These are phyloP conservation scores for Mortierella antarctica DNA, from an alignment of 192 early-diverging fungal genomes.

Conservation along the genomic window DNA sequence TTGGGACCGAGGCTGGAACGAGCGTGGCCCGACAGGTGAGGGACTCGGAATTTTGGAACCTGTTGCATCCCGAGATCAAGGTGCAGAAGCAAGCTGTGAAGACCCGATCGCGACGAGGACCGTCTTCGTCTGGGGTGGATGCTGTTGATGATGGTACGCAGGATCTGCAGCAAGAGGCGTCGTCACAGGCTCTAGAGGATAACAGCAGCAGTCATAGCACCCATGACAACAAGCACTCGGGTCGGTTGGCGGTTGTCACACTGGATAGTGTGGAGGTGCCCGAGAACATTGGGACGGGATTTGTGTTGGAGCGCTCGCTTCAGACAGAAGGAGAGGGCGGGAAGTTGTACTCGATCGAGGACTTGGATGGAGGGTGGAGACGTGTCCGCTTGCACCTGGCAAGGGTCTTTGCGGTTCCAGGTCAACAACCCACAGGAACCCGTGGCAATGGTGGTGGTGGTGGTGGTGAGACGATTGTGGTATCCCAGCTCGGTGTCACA, in stretches of 20 bases:
- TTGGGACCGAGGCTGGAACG: not conserved
- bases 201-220: too few species aligned
- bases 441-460: too few species aligned
- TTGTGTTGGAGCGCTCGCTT: too few species aligned
- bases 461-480: not conserved
- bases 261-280: too few species aligned
- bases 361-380: constrained; percentile 17
- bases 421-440: too few species aligned
- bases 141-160: too few species aligned
- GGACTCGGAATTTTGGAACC: not conserved
- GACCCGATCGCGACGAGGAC: not conserved
- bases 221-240: too few species aligned
- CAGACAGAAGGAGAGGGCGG: not conserved
- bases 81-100: not conserved
- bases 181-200: too few species aligned
- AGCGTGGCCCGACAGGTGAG: not conserved
- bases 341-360: constrained; percentile 9
- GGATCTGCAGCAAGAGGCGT: too few species aligned
- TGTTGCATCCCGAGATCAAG: constrained; percentile 17
- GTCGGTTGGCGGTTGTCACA: too few species aligned
- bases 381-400: constrained; percentile 33
- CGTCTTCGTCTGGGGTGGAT: too few species aligned
- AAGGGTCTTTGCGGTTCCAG: constrained; percentile 5
- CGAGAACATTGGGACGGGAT: too few species aligned
- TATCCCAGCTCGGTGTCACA: constrained; percentile 36